Base-by-base conservation (phyloP, 768 basidiomycete genomes). In the Rhizopogon roseolus region DNA sequence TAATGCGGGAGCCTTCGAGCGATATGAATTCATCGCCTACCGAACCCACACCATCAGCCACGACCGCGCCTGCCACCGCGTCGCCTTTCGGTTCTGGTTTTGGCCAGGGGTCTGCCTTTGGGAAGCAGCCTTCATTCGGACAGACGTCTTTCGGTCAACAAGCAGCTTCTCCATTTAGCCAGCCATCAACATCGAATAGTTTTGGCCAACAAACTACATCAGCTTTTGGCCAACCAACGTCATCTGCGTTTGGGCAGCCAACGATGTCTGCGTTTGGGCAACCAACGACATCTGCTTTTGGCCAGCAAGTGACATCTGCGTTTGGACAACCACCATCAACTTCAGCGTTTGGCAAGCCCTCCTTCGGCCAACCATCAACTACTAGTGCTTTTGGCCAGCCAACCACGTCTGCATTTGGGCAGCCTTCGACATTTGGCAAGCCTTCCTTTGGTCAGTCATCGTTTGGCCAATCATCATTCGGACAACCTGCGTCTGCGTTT, bases 101-200 rank as follows among this genome's bases (percentile, higher is more conserved):
- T 56, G 69, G 75, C 28, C 70, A 68, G 51, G 39, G 69, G 17
- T 58, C 70, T 5, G 60, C 65, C 9, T 60, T 72, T 55, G 56
- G 66, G 51, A 28, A 41, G 46, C 66, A 61, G 16, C 29, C 45
- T 46, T 34, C 45, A 32, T 46, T 46, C 13, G 45, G 45, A 19
- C 45, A 46, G 32, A 19, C 65, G n/a, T 49, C 59, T 10, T 73
- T 72, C 55, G 66, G 68, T 48, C 70, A 62, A 28, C 60, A 60
- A 13, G 50, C 68, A 4, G 49, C 69, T 9, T 41, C 74, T 51
- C 63, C 64, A 8, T 76, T 76, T 56, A 69, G 75, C 19, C 70
- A 68, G 50, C 40, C 68, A 22, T 58, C 70, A 41, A 50, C 64
- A 29, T 32, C 11, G 11, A 46, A 34, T 4, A 59, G 66, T 10